Base-by-base conservation (phyloP, 257 asterid species). In the Thymus mandschuricus region DNA sequence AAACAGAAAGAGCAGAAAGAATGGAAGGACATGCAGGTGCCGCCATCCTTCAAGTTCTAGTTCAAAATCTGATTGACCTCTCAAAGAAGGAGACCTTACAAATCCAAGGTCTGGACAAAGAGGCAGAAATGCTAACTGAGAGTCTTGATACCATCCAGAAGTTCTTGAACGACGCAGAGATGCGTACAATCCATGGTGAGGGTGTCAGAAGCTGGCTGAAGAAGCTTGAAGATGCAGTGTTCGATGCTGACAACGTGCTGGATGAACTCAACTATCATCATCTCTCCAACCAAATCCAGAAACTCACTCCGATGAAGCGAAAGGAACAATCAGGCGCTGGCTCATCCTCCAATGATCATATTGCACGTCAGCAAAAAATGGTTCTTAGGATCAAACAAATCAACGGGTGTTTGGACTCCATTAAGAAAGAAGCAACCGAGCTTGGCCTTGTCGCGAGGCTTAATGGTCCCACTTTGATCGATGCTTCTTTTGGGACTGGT, bases 171-270 rank as follows among this genome's bases (percentile, higher is more conserved):
- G 52, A 48, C 4, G 52, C 52, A 1, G 13, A 11, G 52, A 1
- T n/a, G 38, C 38, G 4, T 34, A 34, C 38, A 6, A 8, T 8
- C 15, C 3, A 12, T 13, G 51, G 51, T 4, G 35, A 43, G 0
- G 69, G 41, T 6, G 55, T 44, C 69, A 64, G 28, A 64, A 4
- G 8, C 5, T 64, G 69, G 69, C 41, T 64, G 8, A 27, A 28
- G 8, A 41, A 45, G 27, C 69, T 64, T 3, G 56, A 64, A 44
- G 21, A 34, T 2, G 27, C 11, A 5, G 69, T 40, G 2, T 64
- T 64, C 69, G 69, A 64, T 28, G 69, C 69, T 10, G 56, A 64
- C 9, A 29, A 64, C 21, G 69, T 44, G 10, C 45, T 64, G 56
- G 69, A 64, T 28, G 69, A 64, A 1, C 41, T 41, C 51, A 5